Evolutionary conservation across 202 grass and related monocot genomes (phyloP), one percentile per base, ranked within the genome.

Genomic region (Hordeum pubiflorum): DNA sequence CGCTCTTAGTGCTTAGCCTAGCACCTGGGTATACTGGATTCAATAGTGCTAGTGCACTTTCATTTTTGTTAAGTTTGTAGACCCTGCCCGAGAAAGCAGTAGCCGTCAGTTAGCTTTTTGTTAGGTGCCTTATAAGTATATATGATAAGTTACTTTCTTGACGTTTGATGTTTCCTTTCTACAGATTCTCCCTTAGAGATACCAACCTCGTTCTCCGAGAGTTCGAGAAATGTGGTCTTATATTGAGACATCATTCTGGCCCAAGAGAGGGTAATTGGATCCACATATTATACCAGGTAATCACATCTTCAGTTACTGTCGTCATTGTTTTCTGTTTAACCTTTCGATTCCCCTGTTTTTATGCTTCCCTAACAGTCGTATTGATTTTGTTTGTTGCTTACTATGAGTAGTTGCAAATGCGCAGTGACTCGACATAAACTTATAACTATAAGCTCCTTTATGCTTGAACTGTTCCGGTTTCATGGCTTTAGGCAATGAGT

Each of bases 251-350:
- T 77, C 64, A 91, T 4, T 85, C 70, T 12, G 92, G 89, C 22
- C 91, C 97, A 80, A 87, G 85, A 78, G 87, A 91, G 85, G 86
- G 92, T 36, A 96, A 99, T 70, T 99, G 92, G 92, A 93, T 95
- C 57, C 88, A 95, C 82, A 79, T 97, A 79, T 83, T 94, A 54
- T 97, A 93, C 76, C 79, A 92, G 94, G 94, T 97, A 97, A 77
- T 23, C 3, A 75, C 34, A 48, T 26, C 11, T 75, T 56, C 13
- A 39, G 43, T 34, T 58, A 64, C 24, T 1, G 27, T 0, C 12
- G 14, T 50, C 46, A 34, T 48, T 48, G 17, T 32, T 61, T 76
- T 65, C 29, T 71, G 31, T 20, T 84, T 13, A 1, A 17, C 61
- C 2, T 17, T 71, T 46, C 27, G 29, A 11, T 83, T 56, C 7